A percentile compares a stretch with the other conserved stretches of the same genome.
Evolutionary conservation across 2,329 filamentous ascomycete genomes (phyloP).

Genomic region (Fusarium beomiforme): DNA sequence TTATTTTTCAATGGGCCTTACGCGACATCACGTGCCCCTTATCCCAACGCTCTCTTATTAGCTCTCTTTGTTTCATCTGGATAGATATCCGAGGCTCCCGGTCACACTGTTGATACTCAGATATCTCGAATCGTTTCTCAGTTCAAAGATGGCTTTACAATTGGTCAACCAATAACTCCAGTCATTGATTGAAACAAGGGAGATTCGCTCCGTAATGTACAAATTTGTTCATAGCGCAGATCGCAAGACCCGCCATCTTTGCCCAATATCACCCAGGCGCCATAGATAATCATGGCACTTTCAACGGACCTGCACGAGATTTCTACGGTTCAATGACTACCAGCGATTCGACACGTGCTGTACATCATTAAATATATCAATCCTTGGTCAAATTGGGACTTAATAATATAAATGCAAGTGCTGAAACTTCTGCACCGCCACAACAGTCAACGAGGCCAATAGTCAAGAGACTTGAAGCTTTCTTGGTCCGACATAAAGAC

Average conservation of each 20-base stretch:
- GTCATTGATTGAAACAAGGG: neutral
- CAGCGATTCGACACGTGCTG: neutral
- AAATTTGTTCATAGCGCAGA: neutral
- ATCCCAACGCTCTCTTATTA: neutral
- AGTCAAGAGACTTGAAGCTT: neutral
- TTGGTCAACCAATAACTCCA: neutral
- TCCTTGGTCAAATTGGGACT: neutral
- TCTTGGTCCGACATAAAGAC: neutral
- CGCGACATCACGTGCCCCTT: slow-evolving; percentile 38
- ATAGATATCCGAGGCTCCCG: neutral
- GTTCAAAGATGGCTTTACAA: neutral
- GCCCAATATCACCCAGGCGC: neutral
- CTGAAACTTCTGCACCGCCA: neutral
- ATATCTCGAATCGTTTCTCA: neutral
- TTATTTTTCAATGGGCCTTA: slow-evolving; percentile 3
- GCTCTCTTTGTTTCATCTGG: neutral
- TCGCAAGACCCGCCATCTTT: neutral
- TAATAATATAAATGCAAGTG: neutral
- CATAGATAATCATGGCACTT: neutral
- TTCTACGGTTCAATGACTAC: neutral
- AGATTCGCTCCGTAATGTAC: neutral
- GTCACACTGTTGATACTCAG: neutral
- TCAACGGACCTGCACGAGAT: neutral
- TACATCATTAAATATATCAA: neutral
- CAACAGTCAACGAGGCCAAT: neutral